phyloP scores from a whole-genome alignment of 441 rosid genomes.

The Euphorbia corollata region DNA sequence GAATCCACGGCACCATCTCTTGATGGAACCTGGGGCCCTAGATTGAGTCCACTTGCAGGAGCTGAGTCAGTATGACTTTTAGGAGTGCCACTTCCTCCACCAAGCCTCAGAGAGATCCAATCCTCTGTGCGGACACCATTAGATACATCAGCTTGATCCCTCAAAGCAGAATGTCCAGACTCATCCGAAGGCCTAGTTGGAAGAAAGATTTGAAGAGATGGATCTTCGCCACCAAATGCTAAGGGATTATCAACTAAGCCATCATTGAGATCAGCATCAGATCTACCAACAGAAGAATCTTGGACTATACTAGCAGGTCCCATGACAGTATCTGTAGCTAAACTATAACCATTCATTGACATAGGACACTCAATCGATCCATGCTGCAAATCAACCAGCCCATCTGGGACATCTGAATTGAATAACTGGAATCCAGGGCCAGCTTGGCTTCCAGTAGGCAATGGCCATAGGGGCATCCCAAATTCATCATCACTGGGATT shows the following conservation, averaged over 20 bases:
- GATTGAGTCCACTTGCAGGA: conserved; percentile 43
- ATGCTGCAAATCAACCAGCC: conserved; percentile 51
- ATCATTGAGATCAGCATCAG: conserved; percentile 48
- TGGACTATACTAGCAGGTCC: conserved; percentile 41
- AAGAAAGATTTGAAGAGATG: conserved; percentile 88
- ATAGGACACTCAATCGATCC: conserved; percentile 47
- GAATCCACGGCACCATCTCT: conserved; percentile 48
- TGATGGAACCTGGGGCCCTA: conserved; percentile 46
- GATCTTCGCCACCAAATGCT: conserved; percentile 75
- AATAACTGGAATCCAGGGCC: conserved; percentile 74
- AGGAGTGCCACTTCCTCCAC: conserved; percentile 50
- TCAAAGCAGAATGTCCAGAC: conserved; percentile 44
- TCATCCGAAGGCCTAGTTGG: conserved; percentile 73
- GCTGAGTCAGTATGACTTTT: conserved; percentile 46
- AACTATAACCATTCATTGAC: conserved; percentile 53
- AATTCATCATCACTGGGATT: conserved; percentile 56
- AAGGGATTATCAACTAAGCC: conserved; percentile 80
- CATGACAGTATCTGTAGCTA: conserved; percentile 54
- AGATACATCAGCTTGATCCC: conserved; percentile 66
- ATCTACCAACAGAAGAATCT: conserved; percentile 46
- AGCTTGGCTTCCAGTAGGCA: conserved; percentile 58
- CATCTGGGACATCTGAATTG: conserved; percentile 54
- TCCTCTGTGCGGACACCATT: conserved; percentile 73
- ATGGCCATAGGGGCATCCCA: conserved; percentile 60
- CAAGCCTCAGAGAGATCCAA: conserved; percentile 94